A percentile compares a stretch with the other conserved stretches of the same genome.
These are phyloP conservation scores for Penicillium sp. DNA, from an alignment of 2,329 filamentous ascomycete genomes.

Conservation along the genomic window DNA sequence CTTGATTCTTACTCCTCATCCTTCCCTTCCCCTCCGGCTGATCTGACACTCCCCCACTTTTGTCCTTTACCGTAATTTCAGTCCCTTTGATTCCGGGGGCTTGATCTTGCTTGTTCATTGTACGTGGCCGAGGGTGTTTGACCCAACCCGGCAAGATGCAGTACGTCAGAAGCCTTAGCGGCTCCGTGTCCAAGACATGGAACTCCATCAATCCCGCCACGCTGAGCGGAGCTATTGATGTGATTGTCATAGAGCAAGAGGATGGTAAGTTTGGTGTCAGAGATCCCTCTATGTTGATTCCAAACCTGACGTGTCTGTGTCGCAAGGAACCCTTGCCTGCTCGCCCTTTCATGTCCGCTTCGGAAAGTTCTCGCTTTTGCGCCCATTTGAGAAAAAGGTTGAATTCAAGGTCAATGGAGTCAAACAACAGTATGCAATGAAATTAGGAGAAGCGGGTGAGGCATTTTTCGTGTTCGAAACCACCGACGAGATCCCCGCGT, in stretches of 20 bases:
- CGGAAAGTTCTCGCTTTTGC: slow-evolving; percentile 93
- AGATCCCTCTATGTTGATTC: neutral
- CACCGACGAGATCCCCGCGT: slow-evolving; percentile 84
- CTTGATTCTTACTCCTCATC: slow-evolving; percentile 3
- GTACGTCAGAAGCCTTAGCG: slow-evolving; percentile 94
- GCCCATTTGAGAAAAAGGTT: slow-evolving; percentile 97
- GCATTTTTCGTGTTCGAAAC: slow-evolving; percentile 99
- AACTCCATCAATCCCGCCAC: slow-evolving; percentile 99
- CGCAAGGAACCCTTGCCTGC: slow-evolving; percentile 69
- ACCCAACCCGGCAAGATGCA: slow-evolving; percentile 66
- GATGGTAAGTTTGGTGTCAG: slow-evolving; percentile 62
- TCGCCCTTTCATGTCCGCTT: slow-evolving; percentile 99
- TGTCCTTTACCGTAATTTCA: slow-evolving; percentile 5
- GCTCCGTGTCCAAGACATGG: slow-evolving; percentile 97
- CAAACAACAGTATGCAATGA: slow-evolving; percentile 96
- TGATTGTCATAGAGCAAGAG: slow-evolving; percentile 95
- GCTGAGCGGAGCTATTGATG: slow-evolving; percentile 95
- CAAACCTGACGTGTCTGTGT: neutral
- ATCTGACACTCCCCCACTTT: slow-evolving; percentile 9
- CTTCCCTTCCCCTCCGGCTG: slow-evolving; percentile 14
- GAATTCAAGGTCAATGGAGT: slow-evolving; percentile 93
- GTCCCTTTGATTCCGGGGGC: slow-evolving; percentile 4
- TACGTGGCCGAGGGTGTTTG: slow-evolving; percentile 15
- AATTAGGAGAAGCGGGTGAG: slow-evolving; percentile 94
- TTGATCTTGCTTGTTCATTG: neutral